Evolutionary conservation across 2,329 filamentous ascomycete species (phyloP).

Genomic region (Pyrenochaeta sp.): DNA sequence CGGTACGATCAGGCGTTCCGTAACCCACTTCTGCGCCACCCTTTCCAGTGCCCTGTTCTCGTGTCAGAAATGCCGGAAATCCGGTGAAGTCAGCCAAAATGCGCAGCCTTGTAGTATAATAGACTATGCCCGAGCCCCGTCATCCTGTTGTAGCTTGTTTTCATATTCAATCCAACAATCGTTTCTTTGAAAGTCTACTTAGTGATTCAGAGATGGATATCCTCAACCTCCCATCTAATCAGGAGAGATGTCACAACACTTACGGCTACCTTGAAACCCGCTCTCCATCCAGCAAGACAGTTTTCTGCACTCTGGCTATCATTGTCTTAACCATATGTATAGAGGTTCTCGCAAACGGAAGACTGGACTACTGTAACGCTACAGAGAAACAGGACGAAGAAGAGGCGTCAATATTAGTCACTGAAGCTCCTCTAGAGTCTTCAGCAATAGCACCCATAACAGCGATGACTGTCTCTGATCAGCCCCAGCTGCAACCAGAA

Average conservation of each 20-base stretch:
- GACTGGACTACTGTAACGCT: not conserved
- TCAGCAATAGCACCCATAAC: not conserved
- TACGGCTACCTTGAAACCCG: not conserved
- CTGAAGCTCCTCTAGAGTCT: not conserved
- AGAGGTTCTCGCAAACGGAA: conserved; percentile 1
- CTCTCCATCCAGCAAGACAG: not conserved
- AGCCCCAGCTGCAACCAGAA: conserved; percentile 1
- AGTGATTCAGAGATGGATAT: not conserved
- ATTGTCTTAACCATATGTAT: not conserved
- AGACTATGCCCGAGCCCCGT: not conserved
- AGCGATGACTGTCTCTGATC: not conserved
- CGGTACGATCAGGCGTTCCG: not conserved
- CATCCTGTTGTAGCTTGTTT: not conserved
- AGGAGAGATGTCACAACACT: not conserved
- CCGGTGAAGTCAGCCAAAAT: not conserved
- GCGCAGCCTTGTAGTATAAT: not conserved
- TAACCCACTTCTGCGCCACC: not conserved
- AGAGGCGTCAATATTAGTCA: not conserved
- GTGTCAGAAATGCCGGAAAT: not conserved
- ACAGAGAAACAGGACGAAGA: not conserved
- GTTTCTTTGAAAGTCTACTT: too few relatives aligned
- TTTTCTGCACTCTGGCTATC: not conserved
- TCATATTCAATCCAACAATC: not conserved
- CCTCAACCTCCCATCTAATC: not conserved
- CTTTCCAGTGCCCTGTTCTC: not conserved